Evolutionary conservation across 345 rosid genomes (phyloP), one percentile per base, ranked within the genome.

Genomic region (Alliaria petiolata): DNA sequence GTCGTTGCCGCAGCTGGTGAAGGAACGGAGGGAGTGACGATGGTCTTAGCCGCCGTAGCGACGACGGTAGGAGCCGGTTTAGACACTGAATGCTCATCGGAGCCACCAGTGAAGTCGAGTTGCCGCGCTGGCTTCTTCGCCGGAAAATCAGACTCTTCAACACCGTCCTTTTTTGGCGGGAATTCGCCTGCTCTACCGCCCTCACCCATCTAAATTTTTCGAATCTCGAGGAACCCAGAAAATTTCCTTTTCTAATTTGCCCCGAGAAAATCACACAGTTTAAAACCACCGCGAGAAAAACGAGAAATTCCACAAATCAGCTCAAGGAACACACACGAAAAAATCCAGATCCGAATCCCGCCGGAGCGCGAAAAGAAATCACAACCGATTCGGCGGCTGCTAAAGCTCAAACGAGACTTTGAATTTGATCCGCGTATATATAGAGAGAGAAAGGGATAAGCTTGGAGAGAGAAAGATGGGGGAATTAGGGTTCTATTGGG

Each of bases 71-170:
- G 6, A 59, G 73, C 47, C 19, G 65, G 66, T 67, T 62, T 80
- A 68, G 69, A 68, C 73, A 79, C 84, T 47, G 85, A 86, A 49
- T 85, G 86, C 53, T 87, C 80, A 69, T 72, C 75, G 7, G 76
- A 78, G 63, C 75, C 74, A 33, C 78, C 85, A 38, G 97, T 88
- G 83, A 95, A 95, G 87, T 91, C 96, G 57, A 95, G 96, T 81
- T 95, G 99, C 85, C 98, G 69, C 0, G 93, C 99, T 4, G 87
- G 87, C 81, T 81, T 89, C 87, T 84, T 89, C 11, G 83, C 74
- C 64, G 92, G 90, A n/a, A 81, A 67, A 60, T 54, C 70, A 43
- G 54, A 76, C 62, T 66, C 59, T 13, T 84, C 95, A 13, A 84
- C 67, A 75, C 79, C 87, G 43, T 50, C 62, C 78, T 82, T 88